Conservation (phyloP, 2,329 filamentous ascomycete genomes). For the Huntiella moniliformis region DNA sequence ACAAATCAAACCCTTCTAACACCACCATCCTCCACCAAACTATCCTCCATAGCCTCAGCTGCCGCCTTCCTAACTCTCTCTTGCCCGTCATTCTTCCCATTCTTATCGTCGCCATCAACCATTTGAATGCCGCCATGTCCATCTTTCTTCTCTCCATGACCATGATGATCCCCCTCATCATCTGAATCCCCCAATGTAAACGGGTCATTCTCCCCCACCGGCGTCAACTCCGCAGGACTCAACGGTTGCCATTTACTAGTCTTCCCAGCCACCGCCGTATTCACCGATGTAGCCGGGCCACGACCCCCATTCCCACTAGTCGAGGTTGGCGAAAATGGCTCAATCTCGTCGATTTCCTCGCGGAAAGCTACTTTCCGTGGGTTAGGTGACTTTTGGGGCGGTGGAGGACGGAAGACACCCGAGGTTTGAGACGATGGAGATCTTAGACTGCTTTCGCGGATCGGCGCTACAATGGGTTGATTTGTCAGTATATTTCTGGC, state of each 20-base stretch:
- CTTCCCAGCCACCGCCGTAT: conserved; percentile 35
- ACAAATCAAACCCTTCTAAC: neutral
- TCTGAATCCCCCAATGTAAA: conserved; percentile 94
- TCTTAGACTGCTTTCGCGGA: conserved; percentile 27
- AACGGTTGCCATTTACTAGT: conserved; percentile 95
- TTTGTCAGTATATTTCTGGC: conserved; percentile 15
- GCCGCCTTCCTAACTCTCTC: conserved; percentile 49
- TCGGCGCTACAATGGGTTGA: conserved; percentile 27
- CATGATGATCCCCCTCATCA: conserved; percentile 52
- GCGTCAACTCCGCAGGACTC: conserved; percentile 45
- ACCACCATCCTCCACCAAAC: conserved; percentile 24
- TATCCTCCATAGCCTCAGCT: conserved; percentile 40
- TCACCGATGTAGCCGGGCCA: conserved; percentile 6
- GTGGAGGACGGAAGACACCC: conserved; percentile 56
- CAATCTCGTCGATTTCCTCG: conserved; percentile 58
- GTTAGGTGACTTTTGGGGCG: conserved; percentile 33
- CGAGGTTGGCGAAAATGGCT: conserved; percentile 16
- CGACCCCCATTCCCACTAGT: neutral
- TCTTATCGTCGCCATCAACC: conserved; percentile 34
- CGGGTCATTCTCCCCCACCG: conserved; percentile 58
- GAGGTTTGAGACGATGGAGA: conserved; percentile 48
- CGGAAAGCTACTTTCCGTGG: conserved; percentile 38
- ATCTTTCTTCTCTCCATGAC: conserved; percentile 16
- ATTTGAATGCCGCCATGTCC: neutral
- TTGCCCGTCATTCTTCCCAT: conserved; percentile 31